These are phyloP conservation scores for Pseudoscleropodium purum DNA, from an alignment of 225 moss, liverwort and hornwort species.

Conservation along the genomic window DNA sequence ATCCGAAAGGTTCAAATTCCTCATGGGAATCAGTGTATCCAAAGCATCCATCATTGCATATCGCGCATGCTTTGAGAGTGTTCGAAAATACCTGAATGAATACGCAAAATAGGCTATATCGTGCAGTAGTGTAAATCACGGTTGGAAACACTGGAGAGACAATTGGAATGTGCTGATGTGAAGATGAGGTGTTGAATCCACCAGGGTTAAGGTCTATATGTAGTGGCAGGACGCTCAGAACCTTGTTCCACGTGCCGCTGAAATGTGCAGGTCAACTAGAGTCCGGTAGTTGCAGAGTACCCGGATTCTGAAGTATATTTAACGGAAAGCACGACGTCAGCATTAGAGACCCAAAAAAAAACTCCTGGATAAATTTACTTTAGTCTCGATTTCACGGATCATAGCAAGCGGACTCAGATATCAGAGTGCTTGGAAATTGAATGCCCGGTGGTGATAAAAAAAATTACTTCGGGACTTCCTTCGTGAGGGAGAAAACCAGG, in stretches of 20 bases:
- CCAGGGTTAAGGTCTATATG: neutral
- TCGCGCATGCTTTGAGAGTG: neutral
- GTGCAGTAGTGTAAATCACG: conserved; percentile 5
- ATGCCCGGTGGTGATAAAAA: neutral
- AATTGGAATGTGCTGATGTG: neutral
- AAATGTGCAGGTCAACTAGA: neutral
- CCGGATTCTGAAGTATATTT: neutral
- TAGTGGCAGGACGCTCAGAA: neutral
- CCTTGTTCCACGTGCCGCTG: neutral
- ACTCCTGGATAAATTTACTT: neutral
- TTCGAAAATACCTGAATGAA: neutral
- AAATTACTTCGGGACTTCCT: neutral
- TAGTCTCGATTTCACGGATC: neutral
- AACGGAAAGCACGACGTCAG: neutral
- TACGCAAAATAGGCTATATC: neutral
- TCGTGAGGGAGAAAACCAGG: neutral
- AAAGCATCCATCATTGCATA: neutral
- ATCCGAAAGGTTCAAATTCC: neutral
- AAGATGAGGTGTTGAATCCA: neutral
- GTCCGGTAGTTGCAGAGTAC: neutral
- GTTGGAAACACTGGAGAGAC: neutral
- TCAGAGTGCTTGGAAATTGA: neutral
- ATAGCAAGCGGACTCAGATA: neutral
- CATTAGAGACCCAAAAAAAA: neutral
- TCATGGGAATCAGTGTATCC: neutral